Conservation (phyloP, 1,284 basidiomycete genomes). For the Ceratobasidium sp. region DNA sequence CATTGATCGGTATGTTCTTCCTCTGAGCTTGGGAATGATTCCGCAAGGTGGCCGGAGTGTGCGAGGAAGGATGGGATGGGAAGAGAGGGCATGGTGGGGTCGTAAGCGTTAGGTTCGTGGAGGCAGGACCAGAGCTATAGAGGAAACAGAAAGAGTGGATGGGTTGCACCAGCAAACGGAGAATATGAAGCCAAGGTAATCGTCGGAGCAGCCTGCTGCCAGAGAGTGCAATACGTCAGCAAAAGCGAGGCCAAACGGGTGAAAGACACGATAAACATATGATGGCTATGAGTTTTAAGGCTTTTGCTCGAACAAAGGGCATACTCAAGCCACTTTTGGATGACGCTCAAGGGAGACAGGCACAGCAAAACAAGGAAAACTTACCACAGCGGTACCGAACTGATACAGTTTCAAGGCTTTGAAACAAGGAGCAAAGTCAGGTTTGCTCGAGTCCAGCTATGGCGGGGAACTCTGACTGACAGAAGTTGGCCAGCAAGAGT, state of each 20-base stretch:
- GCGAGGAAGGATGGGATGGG: slow-evolving; percentile 2
- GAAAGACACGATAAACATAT: slow-evolving; percentile 4
- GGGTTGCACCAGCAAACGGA: neutral
- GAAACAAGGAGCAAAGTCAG: neutral
- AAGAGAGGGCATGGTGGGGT: slow-evolving; percentile 5
- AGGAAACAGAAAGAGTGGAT: slow-evolving; percentile 17
- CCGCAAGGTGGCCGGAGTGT: neutral
- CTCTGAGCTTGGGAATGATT: slow-evolving; percentile 17
- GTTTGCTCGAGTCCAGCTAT: neutral
- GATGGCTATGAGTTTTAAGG: neutral
- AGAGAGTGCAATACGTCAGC: slow-evolving; percentile 20
- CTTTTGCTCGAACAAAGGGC: slow-evolving; percentile 17
- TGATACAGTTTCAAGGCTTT: neutral
- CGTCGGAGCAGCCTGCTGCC: slow-evolving; percentile 35
- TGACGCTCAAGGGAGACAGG: no score
- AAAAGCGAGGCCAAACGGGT: slow-evolving; percentile 1
- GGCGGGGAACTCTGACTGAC: neutral
- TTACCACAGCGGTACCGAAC: neutral
- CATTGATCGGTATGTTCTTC: slow-evolving; percentile 31
- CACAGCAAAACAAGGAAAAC: neutral
- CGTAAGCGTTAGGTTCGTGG: slow-evolving; percentile 14
- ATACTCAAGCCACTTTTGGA: neutral
- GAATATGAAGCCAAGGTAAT: neutral
- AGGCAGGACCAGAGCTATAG: neutral
- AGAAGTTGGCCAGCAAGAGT: neutral